Base-by-base conservation (phyloP, 164 flowering plant species). In the Taxillus chinensis region DNA sequence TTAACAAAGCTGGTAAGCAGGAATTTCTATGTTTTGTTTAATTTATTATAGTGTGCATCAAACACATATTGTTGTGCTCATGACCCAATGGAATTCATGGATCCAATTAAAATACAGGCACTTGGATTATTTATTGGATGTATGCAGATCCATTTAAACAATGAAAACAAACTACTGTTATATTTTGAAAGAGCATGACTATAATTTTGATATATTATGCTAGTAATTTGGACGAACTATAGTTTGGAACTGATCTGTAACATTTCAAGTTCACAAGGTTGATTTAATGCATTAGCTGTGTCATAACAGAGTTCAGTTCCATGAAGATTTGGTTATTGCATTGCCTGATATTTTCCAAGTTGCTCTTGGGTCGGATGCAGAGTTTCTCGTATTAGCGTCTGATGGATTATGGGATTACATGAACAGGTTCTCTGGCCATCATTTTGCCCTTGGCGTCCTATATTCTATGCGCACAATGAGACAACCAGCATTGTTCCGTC, bases 351-450 rank as follows among this genome's bases (percentile, higher is more conserved):
- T 87, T 53, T 81, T 62, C 62, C 80, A 81, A 75, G 80, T 80
- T 41, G 48, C 73, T 71, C 86, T 93, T 41, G 88, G 85, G 46
- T 67, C 87, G 53, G 98, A 88, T 76, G 82, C 80, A 58, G 98
- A 90, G 68, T 90, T 88, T 66, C 8, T 90, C 62, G 16, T 93
- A 39, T 77, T 93, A 70, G 97, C 98, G 59, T 85, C 97, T 63
- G 98, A 93, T 80, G 98, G 98, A 49, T 78, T 93, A 60, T 93
- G 96, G 99, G 99, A 93, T 75, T 93, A 93, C 79, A 83, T 93
- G 68, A 87, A 75, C 64, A 87, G 96, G 99, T 93, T 40, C 45
- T 66, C 39, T 15, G 14, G 17, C 38, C 42, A 12, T 46, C 56
- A 53, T 65, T 51, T 65, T 5, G 5, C 39, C 3, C 11, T 37